phyloP scores from a whole-genome alignment of 1,139 yeast species.

The Debaryomycetaceae sp. region DNA sequence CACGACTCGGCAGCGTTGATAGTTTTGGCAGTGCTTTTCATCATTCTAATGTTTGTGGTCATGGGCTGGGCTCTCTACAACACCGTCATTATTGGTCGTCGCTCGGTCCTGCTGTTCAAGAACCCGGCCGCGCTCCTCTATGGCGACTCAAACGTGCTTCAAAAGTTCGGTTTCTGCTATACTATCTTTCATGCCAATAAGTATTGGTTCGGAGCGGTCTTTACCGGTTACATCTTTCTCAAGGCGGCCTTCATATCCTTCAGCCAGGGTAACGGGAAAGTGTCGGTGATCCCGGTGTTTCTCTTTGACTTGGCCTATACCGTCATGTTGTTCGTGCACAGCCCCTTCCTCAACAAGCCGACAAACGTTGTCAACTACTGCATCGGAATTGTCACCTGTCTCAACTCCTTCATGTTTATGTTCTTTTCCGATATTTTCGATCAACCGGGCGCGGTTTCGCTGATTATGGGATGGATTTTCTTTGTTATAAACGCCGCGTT shows the following conservation, averaged over 20 bases:
- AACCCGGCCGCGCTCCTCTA: constrained; percentile 74
- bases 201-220: constrained; percentile 65
- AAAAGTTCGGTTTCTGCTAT: constrained; percentile 68
- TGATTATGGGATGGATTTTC: constrained; percentile 75
- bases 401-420: constrained; percentile 63
- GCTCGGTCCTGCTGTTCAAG: constrained; percentile 40
- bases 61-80: constrained; percentile 52
- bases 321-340: constrained; percentile 40
- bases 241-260: constrained; percentile 58
- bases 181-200: constrained; percentile 71
- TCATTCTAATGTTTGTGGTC: constrained; percentile 42
- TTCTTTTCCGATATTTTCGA: constrained; percentile 67
- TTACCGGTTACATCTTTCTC: constrained; percentile 42
- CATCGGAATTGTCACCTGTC: constrained; percentile 51
- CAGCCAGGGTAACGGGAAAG: constrained; percentile 60
- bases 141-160: constrained; percentile 54
- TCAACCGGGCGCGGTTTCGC: constrained; percentile 54
- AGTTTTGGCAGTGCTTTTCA: constrained; percentile 55
- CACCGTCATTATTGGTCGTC: constrained; percentile 44
- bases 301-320: constrained; percentile 56
- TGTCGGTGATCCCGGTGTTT: constrained; percentile 57
- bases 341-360: constrained; percentile 63
- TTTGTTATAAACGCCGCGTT: constrained; percentile 72
- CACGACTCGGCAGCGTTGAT: constrained; percentile 68
- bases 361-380: constrained; percentile 58